Conservation (phyloP, 176 grass and related monocot species). For the Zea luxurians region DNA sequence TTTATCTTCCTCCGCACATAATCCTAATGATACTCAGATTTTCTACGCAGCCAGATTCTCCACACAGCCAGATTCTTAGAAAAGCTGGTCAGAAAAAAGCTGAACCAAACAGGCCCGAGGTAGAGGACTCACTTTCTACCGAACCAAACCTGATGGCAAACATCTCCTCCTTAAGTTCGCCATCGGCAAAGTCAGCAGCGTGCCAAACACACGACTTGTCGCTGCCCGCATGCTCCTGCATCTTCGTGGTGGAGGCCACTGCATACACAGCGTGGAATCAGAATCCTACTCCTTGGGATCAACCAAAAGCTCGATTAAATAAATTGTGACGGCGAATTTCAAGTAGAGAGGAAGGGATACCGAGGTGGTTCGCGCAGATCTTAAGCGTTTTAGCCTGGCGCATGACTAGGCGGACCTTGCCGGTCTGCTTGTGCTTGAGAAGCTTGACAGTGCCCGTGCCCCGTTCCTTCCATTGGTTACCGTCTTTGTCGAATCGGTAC, state of each 20-base stretch:
- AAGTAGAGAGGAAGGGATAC: constrained; percentile 17
- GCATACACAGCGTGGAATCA: constrained; percentile 13
- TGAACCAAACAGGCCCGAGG: too few relatives aligned
- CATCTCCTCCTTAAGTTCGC: constrained; percentile 79
- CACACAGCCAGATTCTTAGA: too few relatives aligned
- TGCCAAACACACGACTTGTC: constrained; percentile 90
- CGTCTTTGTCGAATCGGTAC: constrained; percentile 64
- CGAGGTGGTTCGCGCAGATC: constrained; percentile 69
- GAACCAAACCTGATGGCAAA: constrained; percentile 84
- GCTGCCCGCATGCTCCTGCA: constrained; percentile 78
- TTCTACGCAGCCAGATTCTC: too few relatives aligned
- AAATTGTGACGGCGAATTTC: not conserved
- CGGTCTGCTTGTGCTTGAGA: constrained; percentile 59
- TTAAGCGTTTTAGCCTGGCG: constrained; percentile 65
- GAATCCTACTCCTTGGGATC: not conserved
- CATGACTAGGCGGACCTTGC: constrained; percentile 81
- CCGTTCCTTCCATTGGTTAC: constrained; percentile 71
- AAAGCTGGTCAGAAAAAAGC: too few relatives aligned
- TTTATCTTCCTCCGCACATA: too few relatives aligned
- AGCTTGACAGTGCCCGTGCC: constrained; percentile 67
- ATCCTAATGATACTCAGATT: too few relatives aligned
- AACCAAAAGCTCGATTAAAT: not conserved
- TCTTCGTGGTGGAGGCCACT: constrained; percentile 69
- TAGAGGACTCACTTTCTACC: constrained; percentile 63
- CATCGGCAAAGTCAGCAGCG: constrained; percentile 73